phyloP scores from a whole-genome alignment of 2,329 filamentous ascomycete genomes.

The Exophiala sp. region DNA sequence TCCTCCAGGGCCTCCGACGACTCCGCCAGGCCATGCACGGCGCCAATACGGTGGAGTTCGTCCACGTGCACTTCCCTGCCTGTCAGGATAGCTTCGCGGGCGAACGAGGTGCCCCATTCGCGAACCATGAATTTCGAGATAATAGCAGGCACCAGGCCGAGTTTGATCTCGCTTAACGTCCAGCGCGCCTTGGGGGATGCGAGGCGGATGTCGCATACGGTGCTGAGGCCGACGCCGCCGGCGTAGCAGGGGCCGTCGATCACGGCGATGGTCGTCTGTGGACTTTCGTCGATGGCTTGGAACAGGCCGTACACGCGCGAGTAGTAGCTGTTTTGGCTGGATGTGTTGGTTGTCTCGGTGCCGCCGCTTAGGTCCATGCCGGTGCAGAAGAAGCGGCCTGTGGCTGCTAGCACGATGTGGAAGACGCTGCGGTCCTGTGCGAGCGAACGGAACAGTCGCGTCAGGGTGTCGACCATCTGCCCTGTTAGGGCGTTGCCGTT shows the following conservation, averaged over 20 bases:
- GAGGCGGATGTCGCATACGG: conserved; percentile 38
- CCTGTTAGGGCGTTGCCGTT: conserved; percentile 39
- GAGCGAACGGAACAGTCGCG: conserved; percentile 27
- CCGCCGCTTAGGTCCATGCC: conserved; percentile 12
- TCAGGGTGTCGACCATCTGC: conserved; percentile 35
- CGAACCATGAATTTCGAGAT: conserved; percentile 32
- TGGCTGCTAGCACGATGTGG: conserved; percentile 23
- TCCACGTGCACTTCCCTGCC: conserved; percentile 29
- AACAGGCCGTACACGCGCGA: conserved; percentile 34
- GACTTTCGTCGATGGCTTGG: conserved; percentile 36
- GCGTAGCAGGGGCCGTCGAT: conserved; percentile 42
- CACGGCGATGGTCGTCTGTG: conserved; percentile 39
- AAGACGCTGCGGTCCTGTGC: conserved; percentile 29
- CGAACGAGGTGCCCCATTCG: conserved; percentile 36
- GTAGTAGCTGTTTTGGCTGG: not conserved
- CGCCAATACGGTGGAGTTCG: conserved; percentile 30
- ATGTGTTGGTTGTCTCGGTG: not conserved
- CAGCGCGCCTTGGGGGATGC: conserved; percentile 25
- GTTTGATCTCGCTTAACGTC: conserved; percentile 38
- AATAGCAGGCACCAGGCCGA: conserved; percentile 34
- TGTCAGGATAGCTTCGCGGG: conserved; percentile 36
- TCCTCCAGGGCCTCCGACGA: conserved; percentile 21
- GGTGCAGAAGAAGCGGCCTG: conserved; percentile 16
- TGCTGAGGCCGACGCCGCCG: conserved; percentile 40
- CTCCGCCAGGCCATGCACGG: conserved; percentile 28